phyloP scores from a whole-genome alignment of 768 basidiomycete species.

The Russula emetica region DNA sequence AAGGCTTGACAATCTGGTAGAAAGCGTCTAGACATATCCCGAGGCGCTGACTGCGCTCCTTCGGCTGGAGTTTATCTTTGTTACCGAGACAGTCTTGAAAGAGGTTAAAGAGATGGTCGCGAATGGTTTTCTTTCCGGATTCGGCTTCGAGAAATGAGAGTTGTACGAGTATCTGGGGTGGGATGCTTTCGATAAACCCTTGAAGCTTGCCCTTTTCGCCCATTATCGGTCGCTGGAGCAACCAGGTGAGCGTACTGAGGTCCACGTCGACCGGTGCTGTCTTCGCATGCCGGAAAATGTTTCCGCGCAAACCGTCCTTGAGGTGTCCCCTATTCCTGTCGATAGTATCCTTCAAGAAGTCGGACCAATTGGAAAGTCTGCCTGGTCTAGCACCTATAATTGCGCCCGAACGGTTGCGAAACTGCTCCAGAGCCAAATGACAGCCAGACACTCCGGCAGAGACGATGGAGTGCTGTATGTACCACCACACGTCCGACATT shows the following conservation, averaged over 20 bases:
- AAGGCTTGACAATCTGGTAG: not conserved
- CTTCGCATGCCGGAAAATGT: not conserved
- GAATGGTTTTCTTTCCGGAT: too few relatives aligned
- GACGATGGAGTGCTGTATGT: not conserved
- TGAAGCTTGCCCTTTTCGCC: not conserved
- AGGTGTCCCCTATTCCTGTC: not conserved
- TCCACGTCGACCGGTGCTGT: not conserved
- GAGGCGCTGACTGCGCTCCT: not conserved
- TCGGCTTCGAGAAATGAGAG: too few relatives aligned
- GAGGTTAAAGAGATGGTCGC: too few relatives aligned
- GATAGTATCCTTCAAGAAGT: not conserved
- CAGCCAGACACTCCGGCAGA: not conserved
- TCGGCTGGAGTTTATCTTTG: not conserved
- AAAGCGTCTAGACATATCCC: not conserved
- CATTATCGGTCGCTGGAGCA: not conserved
- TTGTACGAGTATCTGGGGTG: too few relatives aligned
- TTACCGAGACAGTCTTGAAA: too few relatives aligned
- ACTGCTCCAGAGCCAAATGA: too few relatives aligned
- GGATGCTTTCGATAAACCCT: not conserved
- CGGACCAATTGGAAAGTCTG: not conserved
- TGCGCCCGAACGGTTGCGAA: not conserved
- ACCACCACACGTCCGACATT: slow-evolving; percentile 14
- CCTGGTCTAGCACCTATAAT: not conserved
- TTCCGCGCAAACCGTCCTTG: not conserved
- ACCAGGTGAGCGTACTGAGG: not conserved